These are phyloP conservation scores for Aureobasidium uvarum DNA, from an alignment of 2,329 filamentous ascomycete genomes.

Conservation along the genomic window DNA sequence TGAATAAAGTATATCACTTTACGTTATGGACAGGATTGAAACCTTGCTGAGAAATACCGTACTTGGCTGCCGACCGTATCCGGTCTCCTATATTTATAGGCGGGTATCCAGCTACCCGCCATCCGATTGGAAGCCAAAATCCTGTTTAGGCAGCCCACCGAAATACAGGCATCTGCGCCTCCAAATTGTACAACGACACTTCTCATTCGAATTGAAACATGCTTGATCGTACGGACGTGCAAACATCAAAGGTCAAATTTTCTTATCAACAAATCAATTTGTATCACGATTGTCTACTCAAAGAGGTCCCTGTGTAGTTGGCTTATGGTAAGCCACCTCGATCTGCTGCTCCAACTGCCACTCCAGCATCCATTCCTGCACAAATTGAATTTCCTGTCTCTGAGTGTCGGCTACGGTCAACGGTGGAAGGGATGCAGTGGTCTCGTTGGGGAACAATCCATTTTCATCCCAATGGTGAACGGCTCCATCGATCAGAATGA, in stretches of 20 bases:
- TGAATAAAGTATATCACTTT: background rate
- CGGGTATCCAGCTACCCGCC: background rate
- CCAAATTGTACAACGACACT: background rate
- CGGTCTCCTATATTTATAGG: constrained; percentile 10
- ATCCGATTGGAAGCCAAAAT: constrained; percentile 1
- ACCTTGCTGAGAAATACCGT: background rate
- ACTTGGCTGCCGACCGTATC: background rate
- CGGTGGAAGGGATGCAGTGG: constrained; percentile 58
- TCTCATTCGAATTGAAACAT: background rate
- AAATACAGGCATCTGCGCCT: background rate
- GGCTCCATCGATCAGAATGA: constrained; percentile 68
- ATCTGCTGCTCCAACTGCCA: constrained; percentile 43
- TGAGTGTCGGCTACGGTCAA: constrained; percentile 59
- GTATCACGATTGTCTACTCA: background rate
- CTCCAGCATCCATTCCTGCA: constrained; percentile 65
- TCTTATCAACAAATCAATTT: background rate
- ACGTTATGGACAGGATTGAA: background rate
- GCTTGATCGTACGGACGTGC: background rate
- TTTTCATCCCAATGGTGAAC: constrained; percentile 84
- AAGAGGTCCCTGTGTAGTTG: background rate
- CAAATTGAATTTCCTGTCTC: constrained; percentile 58
- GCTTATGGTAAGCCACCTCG: constrained; percentile 7
- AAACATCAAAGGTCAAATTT: background rate
- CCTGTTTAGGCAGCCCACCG: background rate
- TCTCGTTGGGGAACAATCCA: constrained; percentile 63